Evolutionary conservation across 2,329 filamentous ascomycete species (phyloP), one percentile per base, ranked within the genome.

Genomic region (Ustilaginoidea virens): DNA sequence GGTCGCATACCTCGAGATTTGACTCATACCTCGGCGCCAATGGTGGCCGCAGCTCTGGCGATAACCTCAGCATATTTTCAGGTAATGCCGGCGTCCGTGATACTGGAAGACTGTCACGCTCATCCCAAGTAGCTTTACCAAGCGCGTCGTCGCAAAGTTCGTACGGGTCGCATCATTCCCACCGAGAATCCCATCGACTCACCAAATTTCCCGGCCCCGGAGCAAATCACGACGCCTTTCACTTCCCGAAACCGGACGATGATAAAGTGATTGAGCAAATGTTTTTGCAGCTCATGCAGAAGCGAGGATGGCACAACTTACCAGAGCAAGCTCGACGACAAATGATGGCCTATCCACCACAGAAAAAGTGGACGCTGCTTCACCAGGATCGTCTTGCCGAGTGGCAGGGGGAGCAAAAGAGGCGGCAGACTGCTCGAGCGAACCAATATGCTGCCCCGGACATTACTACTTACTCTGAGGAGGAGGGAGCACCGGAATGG

Each of bases 311-410:
- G 82, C 90, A 93, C 58, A 92, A 92, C 53, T 61, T 98, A 39
- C 90, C 90, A 5, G 90, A 98, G 47, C 83, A 93, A 58, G 90
- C 90, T 17, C 74, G 80, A 41, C 69, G 87, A 36, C 90, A 96
- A 60, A 96, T 98, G 87, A 71, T 90, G 56, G 85, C 85, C 21
- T 96, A 98, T 50, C 82, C 86, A 10, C 71, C 90, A 7, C 72
- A 76, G 39, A 96, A 96, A 64, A 98, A 96, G 57, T 98, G 90
- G 90, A 94, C 85, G 2, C 61, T 98, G 34, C 80, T 98, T 29
- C 80, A 96, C 51, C 87, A 98, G 55, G 90, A 98, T 56, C 78
- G 82, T 36, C 64, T 98, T 42, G 82, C 83, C 5, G 87, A 96
- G 54, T 81, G 77, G 67, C 86, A 96, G 60, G 83, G 85, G 23